Percentiles rank a stretch among this genome's conserved stretches.
These are phyloP conservation scores for Beauveria varroae DNA, from an alignment of 2,329 filamentous ascomycete genomes.

Conservation along the genomic window DNA sequence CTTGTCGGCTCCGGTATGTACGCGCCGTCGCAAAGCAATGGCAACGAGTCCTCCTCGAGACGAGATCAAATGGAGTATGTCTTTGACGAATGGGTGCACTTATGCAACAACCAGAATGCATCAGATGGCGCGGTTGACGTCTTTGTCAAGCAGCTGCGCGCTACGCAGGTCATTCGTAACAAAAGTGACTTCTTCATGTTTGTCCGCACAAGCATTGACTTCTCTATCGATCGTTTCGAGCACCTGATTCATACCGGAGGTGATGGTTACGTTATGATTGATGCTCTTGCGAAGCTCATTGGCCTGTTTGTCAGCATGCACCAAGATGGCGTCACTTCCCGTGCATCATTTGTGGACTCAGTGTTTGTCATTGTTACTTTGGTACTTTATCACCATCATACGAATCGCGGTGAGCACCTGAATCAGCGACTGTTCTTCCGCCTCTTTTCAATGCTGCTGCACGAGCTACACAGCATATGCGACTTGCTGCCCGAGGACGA, in stretches of 20 bases:
- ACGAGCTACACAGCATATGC: slow-evolving; percentile 57
- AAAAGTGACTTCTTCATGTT: slow-evolving; percentile 75
- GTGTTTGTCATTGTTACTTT: slow-evolving; percentile 71
- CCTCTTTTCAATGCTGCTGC: slow-evolving; percentile 74
- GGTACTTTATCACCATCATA: slow-evolving; percentile 77
- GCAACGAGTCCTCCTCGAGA: slow-evolving; percentile 45
- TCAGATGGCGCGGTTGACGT: slow-evolving; percentile 63
- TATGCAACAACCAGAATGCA: slow-evolving; percentile 69
- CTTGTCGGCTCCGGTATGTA: slow-evolving; percentile 35
- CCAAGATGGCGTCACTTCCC: slow-evolving; percentile 54
- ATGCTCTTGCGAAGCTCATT: slow-evolving; percentile 77
- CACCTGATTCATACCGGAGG: slow-evolving; percentile 54
- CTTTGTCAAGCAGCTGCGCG: slow-evolving; percentile 80
- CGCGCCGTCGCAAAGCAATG: slow-evolving; percentile 35
- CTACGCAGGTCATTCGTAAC: slow-evolving; percentile 61
- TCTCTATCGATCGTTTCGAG: slow-evolving; percentile 72
- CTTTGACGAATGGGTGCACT: slow-evolving; percentile 89
- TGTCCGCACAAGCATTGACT: slow-evolving; percentile 72
- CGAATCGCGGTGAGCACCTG: slow-evolving; percentile 71
- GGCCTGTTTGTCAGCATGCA: slow-evolving; percentile 68
- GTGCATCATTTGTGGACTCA: slow-evolving; percentile 67
- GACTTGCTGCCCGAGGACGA: slow-evolving; percentile 54
- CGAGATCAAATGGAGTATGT: slow-evolving; percentile 88
- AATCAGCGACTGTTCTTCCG: slow-evolving; percentile 89
- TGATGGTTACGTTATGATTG: slow-evolving; percentile 56